These are phyloP conservation scores for Fusarium mexicanum DNA, from an alignment of 2,329 filamentous ascomycete species.

Conservation along the genomic window DNA sequence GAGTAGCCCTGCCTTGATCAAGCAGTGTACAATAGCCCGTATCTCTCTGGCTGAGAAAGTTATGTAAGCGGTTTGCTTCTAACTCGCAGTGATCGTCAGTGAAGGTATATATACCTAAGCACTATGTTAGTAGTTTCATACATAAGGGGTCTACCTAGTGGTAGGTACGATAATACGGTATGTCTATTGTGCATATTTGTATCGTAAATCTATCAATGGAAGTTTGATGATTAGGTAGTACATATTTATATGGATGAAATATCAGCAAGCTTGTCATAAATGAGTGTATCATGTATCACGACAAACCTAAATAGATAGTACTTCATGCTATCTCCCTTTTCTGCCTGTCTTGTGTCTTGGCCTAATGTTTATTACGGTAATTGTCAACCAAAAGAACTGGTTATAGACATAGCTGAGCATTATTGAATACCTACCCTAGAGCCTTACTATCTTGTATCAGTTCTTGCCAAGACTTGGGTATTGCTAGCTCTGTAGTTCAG, in stretches of 20 bases:
- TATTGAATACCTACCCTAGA: not conserved
- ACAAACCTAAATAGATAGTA: not conserved
- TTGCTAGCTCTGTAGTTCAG: not conserved
- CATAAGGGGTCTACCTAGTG: not conserved
- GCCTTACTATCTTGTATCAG: not conserved
- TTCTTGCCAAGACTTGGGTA: not conserved
- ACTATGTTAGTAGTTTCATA: not conserved
- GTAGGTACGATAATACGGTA: too few species aligned
- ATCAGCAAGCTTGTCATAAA: not conserved
- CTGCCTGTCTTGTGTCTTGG: not conserved
- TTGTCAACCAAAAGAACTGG: not conserved
- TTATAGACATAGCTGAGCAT: not conserved
- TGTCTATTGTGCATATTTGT: not conserved
- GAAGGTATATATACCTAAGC: not conserved
- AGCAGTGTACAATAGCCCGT: not conserved
- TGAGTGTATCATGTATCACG: not conserved
- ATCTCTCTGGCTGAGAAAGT: not conserved
- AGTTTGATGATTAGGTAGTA: too few species aligned
- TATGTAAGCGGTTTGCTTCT: not conserved
- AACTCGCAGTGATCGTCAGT: not conserved
- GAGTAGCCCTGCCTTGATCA: not conserved
- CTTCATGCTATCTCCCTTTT: not conserved
- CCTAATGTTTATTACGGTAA: not conserved
- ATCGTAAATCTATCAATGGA: not conserved
- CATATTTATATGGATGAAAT: not conserved